phyloP scores from a whole-genome alignment of 495 filamentous ascomycete species.

The Penicillium lagena region DNA sequence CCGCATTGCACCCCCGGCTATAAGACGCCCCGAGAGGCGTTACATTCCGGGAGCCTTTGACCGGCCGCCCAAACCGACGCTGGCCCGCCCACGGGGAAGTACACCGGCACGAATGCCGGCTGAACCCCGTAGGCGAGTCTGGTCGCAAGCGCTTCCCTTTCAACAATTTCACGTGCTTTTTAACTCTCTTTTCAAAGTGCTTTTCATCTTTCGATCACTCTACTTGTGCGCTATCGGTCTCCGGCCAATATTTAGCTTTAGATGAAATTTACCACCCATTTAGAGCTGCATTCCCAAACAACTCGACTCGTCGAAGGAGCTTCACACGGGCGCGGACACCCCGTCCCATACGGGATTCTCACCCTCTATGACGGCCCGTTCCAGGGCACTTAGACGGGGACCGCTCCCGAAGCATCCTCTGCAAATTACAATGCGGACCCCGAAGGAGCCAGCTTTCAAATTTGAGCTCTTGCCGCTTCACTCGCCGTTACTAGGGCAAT shows the following conservation, averaged over 20 bases:
- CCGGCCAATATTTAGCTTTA: conserved; percentile 65
- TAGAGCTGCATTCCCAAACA: conserved; percentile 26
- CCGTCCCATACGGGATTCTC: too few species aligned
- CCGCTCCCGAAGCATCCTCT: too few species aligned
- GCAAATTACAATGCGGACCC: too few species aligned
- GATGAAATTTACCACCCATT: conserved; percentile 67
- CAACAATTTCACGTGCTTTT: conserved; percentile 73
- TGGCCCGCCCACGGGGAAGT: conserved; percentile 51
- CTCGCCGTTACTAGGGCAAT: too few species aligned
- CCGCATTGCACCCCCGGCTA: conserved; percentile 48
- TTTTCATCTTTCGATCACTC: conserved; percentile 37
- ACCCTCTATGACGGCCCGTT: too few species aligned
- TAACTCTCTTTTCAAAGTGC: conserved; percentile 13
- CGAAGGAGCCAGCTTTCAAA: too few species aligned
- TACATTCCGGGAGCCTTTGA: conserved; percentile 55
- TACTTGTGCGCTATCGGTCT: conserved; percentile 70
- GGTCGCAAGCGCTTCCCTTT: conserved; percentile 65
- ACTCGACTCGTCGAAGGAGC: too few species aligned
- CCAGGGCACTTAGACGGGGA: too few species aligned
- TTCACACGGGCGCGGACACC: too few species aligned
- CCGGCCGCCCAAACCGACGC: conserved; percentile 53
- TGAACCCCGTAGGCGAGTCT: conserved; percentile 52
- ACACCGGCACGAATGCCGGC: conserved; percentile 48
- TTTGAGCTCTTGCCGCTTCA: too few species aligned
- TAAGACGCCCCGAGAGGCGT: conserved; percentile 54